Conservation (phyloP, 768 basidiomycete species). For the Russula dissimulans region DNA sequence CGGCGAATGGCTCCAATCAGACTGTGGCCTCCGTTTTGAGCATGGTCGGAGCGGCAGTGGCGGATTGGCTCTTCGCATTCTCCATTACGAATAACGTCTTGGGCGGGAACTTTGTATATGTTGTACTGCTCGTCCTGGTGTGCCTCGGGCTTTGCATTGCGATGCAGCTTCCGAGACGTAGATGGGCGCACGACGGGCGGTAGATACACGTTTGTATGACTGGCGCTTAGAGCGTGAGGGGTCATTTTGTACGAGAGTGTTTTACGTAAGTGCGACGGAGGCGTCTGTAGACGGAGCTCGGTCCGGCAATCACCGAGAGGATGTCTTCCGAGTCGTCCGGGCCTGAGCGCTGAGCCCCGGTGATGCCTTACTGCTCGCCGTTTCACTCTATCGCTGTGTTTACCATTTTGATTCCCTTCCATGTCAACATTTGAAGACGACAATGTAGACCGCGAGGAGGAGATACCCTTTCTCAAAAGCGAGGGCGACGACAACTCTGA, state of each 20-base stretch:
- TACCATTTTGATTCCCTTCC: background rate
- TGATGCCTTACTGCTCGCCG: no score
- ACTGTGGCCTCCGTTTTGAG: constrained; percentile 30
- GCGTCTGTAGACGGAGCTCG: no score
- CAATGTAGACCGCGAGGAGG: background rate
- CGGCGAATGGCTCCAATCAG: constrained; percentile 51
- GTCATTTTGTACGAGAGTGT: no score
- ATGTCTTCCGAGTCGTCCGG: no score
- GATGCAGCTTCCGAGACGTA: background rate
- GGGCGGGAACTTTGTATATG: constrained; percentile 31
- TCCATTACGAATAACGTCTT: constrained; percentile 40
- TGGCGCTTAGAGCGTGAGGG: no score
- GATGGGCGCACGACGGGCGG: background rate
- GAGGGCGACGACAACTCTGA: background rate
- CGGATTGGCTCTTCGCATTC: constrained; percentile 57
- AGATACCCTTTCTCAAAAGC: background rate
- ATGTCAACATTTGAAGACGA: background rate
- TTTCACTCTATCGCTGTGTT: no score
- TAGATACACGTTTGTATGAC: background rate
- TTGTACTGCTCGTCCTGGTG: background rate
- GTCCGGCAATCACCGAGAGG: no score
- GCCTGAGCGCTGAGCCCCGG: no score
- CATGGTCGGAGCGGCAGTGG: constrained; percentile 41
- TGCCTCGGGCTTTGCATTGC: background rate
- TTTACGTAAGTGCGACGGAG: no score